Evolutionary conservation across 2,329 filamentous ascomycete species (phyloP).

Genomic region (Coniochaeta hoffmannii): DNA sequence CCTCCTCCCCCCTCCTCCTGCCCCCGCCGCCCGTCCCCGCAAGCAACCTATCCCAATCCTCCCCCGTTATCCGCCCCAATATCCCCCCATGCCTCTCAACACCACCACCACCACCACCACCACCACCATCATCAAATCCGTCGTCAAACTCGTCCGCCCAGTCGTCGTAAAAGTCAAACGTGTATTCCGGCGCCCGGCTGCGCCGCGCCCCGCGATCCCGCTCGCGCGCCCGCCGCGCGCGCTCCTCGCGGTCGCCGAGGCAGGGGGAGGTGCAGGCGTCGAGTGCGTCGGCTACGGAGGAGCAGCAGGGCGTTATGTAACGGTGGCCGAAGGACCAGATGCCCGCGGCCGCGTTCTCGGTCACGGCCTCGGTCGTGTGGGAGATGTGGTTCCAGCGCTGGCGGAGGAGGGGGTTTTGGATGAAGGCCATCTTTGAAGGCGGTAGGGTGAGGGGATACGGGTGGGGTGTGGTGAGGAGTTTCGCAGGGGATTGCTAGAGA

Average conservation of each 20-base stretch:
- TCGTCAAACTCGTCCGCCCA: slow-evolving; percentile 59
- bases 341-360: slow-evolving; percentile 83
- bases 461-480: background rate
- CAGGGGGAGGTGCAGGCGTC: slow-evolving; percentile 68
- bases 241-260: slow-evolving; percentile 65
- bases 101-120: slow-evolving; percentile 25
- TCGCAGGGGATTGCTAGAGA: background rate
- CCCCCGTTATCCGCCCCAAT: slow-evolving; percentile 30
- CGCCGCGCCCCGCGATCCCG: slow-evolving; percentile 45
- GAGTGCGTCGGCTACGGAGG: slow-evolving; percentile 57
- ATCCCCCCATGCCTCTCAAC: slow-evolving; percentile 51
- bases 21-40: slow-evolving; percentile 39
- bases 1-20: slow-evolving; percentile 20
- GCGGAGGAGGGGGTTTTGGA: slow-evolving; percentile 80
- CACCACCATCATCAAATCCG: slow-evolving; percentile 31
- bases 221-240: slow-evolving; percentile 59
- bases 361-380: slow-evolving; percentile 82
- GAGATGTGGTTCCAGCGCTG: slow-evolving; percentile 91
- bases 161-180: slow-evolving; percentile 96
- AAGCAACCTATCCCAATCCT: slow-evolving; percentile 79
- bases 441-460: too few species aligned
- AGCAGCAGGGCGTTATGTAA: slow-evolving; percentile 77
- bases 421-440: slow-evolving; percentile 46
- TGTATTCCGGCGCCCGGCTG: slow-evolving; percentile 59
- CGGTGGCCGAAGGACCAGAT: slow-evolving; percentile 84